Base-by-base conservation (phyloP, 345 rosid species). In the Boechera retrofracta region DNA sequence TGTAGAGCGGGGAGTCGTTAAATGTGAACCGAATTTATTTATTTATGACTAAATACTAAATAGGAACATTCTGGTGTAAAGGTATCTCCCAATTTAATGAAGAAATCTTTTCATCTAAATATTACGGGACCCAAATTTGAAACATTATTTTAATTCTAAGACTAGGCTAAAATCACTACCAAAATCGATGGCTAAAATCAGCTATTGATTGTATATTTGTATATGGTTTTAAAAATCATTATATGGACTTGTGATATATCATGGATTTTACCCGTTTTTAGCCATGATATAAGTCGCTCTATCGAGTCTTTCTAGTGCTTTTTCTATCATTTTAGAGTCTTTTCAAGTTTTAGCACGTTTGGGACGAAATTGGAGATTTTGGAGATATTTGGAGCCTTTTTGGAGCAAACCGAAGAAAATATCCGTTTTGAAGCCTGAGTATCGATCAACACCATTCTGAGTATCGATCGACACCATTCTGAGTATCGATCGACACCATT, bases 1-100 rank as follows among this genome's bases (percentile, higher is more conserved):
- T 77, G 61, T 29, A 48, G 47, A 56, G 36, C 72, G 76, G 80
- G 80, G 49, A 62, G 67, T 71, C 36, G 6, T 49, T 62, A 55
- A 28, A 64, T 77, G 71, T 77, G 80, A 64, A 62, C 26, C 8
- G 18, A 54, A 70, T 39, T 55, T 71, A 70, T 39, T 55, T 71
- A 36, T 67, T n/a, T 7, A 45, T 7, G 60, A 24, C 67, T 15
- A 54, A 47, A 47, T 5, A 47, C 21, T 48, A 47, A n/a, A 7
- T 6, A 41, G 3, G 47, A 61, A 38, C 24, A 62, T 29, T 58
- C 67, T 58, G 38, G 51, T 56, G 36, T 54, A 64, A 5, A 54
- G 44, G 12, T 45, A 47, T 21, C 21, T 74, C 52, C 44, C 52
- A 57, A 13, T 58, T 35, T 0, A 36, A n/a, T 44, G 41, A 13